Conservation (phyloP, 176 grass and related monocot genomes). For the Avena sativa region DNA sequence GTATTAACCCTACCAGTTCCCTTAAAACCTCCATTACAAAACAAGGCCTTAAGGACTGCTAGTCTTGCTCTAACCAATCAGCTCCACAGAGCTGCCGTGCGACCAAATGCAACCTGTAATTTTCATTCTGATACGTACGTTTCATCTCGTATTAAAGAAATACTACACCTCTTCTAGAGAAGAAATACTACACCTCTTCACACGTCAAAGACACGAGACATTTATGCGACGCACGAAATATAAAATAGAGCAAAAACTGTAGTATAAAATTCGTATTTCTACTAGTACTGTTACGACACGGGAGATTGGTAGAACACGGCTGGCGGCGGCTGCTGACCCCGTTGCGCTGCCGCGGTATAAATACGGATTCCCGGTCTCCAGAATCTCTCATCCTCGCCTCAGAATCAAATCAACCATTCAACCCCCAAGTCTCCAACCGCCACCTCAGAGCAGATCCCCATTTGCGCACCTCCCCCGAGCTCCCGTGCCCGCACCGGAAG, state of each 20-base stretch:
- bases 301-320: not conserved
- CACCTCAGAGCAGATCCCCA: constrained; percentile 17
- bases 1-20: too few species aligned
- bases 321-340: not conserved
- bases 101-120: not conserved
- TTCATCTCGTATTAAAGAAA: not conserved
- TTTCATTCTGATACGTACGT: not conserved
- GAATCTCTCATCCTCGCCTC: not conserved
- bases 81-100: not conserved
- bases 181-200: not conserved
- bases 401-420: not conserved
- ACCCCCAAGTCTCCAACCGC: not conserved
- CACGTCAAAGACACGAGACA: not conserved
- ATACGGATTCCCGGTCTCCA: not conserved
- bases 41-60: too few species aligned
- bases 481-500: not conserved
- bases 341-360: not conserved
- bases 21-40: too few species aligned
- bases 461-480: not conserved
- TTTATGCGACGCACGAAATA: not conserved
- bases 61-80: not conserved
- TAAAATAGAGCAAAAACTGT: not conserved
- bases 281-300: constrained; percentile 5
- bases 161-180: not conserved
- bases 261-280: not conserved